Percentiles rank a stretch among this genome's conserved stretches.
Conservation (phyloP, 192 early-diverging fungal species). For the Umbelopsis vinacea region DNA sequence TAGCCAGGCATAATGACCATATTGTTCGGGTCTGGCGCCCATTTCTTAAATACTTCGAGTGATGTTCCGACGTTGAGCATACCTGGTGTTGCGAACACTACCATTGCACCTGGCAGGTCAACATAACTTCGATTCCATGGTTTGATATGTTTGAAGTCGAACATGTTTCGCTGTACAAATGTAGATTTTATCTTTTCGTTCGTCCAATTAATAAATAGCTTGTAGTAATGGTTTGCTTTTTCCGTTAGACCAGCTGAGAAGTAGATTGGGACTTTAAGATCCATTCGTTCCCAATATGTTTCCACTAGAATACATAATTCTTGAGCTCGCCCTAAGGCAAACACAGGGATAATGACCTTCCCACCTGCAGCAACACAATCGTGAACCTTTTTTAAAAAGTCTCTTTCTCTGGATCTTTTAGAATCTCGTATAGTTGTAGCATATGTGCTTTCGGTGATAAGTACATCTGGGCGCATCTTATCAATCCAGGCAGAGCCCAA, state of each 20-base stretch:
- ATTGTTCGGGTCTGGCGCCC: constrained; percentile 90
- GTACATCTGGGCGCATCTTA: constrained; percentile 83
- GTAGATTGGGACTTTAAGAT: constrained; percentile 87
- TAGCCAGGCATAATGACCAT: constrained; percentile 99
- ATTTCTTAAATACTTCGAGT: constrained; percentile 94
- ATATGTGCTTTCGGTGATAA: constrained; percentile 98
- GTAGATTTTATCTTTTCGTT: constrained; percentile 95
- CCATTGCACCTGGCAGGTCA: constrained; percentile 88
- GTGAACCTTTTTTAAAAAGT: constrained; percentile 90
- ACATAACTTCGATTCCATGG: constrained; percentile 74
- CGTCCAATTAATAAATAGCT: constrained; percentile 97
- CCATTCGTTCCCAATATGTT: constrained; percentile 94
- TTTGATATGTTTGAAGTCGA: constrained; percentile 95
- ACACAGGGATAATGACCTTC: constrained; percentile 96
- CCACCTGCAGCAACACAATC: constrained; percentile 77
- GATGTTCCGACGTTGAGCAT: constrained; percentile 98
- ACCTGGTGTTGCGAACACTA: constrained; percentile 95
- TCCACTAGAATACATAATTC: constrained; percentile 97
- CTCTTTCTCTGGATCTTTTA: constrained; percentile 89
- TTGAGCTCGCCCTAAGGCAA: constrained; percentile 96
- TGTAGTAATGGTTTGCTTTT: constrained; percentile 95
- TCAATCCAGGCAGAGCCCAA: constrained; percentile 97
- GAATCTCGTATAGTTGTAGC: constrained; percentile 95
- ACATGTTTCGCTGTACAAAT: constrained; percentile 94
- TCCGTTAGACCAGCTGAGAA: constrained; percentile 95